phyloP scores from a whole-genome alignment of 768 basidiomycete species.

The Mycena galopus region DNA sequence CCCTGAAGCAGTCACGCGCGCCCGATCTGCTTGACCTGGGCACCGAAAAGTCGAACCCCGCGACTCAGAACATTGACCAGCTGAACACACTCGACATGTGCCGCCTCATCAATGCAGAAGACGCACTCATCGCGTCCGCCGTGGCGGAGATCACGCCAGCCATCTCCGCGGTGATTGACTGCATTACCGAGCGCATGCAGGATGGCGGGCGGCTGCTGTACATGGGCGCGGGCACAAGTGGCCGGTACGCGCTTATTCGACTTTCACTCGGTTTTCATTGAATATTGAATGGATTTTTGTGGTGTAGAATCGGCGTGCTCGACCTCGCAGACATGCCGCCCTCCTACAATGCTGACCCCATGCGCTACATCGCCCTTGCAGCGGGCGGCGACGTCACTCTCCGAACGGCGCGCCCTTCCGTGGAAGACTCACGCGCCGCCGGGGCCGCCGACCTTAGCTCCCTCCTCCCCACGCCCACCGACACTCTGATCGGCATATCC shows the following conservation, averaged over 20 bases:
- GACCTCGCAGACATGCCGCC: constrained; percentile 45
- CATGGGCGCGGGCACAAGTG: constrained; percentile 53
- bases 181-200: constrained; percentile 43
- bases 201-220: constrained; percentile 49
- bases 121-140: constrained; percentile 43
- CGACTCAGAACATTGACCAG: constrained; percentile 45
- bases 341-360: constrained; percentile 35
- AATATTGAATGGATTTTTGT: background rate
- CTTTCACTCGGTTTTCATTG: background rate
- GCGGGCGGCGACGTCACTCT: constrained; percentile 48
- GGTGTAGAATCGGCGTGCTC: constrained; percentile 47
- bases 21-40: constrained; percentile 18
- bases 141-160: constrained; percentile 44
- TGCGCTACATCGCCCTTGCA: constrained; percentile 38
- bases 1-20: too few species aligned
- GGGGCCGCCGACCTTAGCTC: constrained; percentile 43
- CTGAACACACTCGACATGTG: constrained; percentile 49
- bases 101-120: constrained; percentile 48
- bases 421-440: constrained; percentile 47
- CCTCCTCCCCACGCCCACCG: constrained; percentile 41
- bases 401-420: constrained; percentile 46
- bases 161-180: constrained; percentile 47
- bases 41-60: constrained; percentile 45
- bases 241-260: constrained; percentile 40
- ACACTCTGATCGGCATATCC: constrained; percentile 51